A percentile compares a stretch with the other conserved stretches of the same genome.
phyloP scores from a whole-genome alignment of 2,329 filamentous ascomycete genomes.

The Talaromyces sp. region DNA sequence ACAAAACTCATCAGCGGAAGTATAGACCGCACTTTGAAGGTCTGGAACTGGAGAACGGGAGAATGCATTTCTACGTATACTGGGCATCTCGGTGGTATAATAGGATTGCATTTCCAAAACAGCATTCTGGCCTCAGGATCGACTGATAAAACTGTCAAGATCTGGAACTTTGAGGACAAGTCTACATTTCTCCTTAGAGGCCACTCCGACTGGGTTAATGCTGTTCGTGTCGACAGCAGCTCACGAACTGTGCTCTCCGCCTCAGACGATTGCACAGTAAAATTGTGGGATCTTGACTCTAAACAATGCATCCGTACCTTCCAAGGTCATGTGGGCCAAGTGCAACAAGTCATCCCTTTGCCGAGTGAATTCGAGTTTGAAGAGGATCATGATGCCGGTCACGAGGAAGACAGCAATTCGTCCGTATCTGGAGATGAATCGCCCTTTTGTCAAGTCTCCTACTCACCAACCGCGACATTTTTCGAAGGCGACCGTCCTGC shows the following conservation, averaged over 20 bases:
- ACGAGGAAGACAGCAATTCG: constrained; percentile 56
- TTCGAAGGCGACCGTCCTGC: constrained; percentile 66
- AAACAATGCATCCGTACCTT: constrained; percentile 73
- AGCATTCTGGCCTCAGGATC: constrained; percentile 85
- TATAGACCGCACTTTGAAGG: constrained; percentile 79
- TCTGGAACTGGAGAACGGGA: constrained; percentile 97
- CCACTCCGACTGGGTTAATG: constrained; percentile 93
- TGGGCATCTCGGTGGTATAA: constrained; percentile 76
- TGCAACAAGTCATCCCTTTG: constrained; percentile 84
- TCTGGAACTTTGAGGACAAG: constrained; percentile 87
- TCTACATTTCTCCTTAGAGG: constrained; percentile 76
- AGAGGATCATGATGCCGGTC: constrained; percentile 62
- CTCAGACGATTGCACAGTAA: constrained; percentile 87
- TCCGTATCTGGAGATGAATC: constrained; percentile 30
- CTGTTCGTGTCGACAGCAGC: constrained; percentile 77
- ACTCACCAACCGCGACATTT: constrained; percentile 46
- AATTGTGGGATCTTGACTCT: constrained; percentile 89
- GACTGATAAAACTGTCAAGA: constrained; percentile 82
- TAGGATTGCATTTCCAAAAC: constrained; percentile 81
- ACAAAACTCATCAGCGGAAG: constrained; percentile 87
- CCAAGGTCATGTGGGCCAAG: constrained; percentile 88
- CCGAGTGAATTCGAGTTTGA: constrained; percentile 88
- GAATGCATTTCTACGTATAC: constrained; percentile 77
- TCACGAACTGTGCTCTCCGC: constrained; percentile 88
- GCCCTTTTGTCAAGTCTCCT: constrained; percentile 23